Evolutionary conservation across 306 rosid genomes (phyloP).

Genomic region (Potentilla sterilis): DNA sequence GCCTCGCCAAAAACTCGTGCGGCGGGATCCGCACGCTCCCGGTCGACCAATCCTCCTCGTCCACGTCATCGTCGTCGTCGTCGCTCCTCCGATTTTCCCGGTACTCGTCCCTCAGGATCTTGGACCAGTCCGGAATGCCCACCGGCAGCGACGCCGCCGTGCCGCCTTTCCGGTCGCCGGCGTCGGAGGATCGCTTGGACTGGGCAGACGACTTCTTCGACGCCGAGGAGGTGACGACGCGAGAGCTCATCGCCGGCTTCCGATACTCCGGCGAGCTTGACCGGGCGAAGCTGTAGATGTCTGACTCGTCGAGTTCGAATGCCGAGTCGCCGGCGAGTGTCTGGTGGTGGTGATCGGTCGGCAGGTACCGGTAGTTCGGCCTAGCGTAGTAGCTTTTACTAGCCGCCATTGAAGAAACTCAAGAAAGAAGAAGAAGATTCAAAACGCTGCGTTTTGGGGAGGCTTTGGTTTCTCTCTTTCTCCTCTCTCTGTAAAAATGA

Average conservation of each 20-base stretch:
- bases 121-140: constrained; percentile 86
- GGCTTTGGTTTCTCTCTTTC: background rate
- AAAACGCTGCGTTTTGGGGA: background rate
- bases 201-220: constrained; percentile 22
- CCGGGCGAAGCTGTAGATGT: constrained; percentile 51
- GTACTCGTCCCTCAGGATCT: constrained; percentile 71
- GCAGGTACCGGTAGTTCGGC: constrained; percentile 50
- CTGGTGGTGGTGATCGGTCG: constrained; percentile 35
- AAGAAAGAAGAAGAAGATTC: background rate
- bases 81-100: constrained; percentile 38
- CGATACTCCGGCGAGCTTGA: constrained; percentile 60
- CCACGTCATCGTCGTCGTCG: constrained; percentile 27
- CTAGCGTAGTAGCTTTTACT: constrained; percentile 45
- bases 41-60: constrained; percentile 21
- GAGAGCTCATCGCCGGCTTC: constrained; percentile 32
- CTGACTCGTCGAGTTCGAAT: constrained; percentile 78
- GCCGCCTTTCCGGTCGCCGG: constrained; percentile 29
- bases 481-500: background rate
- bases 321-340: constrained; percentile 40
- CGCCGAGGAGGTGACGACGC: constrained; percentile 5
- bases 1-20: constrained; percentile 77
- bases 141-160: constrained; percentile 64
- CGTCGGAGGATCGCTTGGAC: constrained; percentile 18
- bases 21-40: constrained; percentile 62
- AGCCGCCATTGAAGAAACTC: constrained; percentile 48